phyloP scores from a whole-genome alignment of 495 filamentous ascomycete species.

The Aspergillus carlsbadensis region DNA sequence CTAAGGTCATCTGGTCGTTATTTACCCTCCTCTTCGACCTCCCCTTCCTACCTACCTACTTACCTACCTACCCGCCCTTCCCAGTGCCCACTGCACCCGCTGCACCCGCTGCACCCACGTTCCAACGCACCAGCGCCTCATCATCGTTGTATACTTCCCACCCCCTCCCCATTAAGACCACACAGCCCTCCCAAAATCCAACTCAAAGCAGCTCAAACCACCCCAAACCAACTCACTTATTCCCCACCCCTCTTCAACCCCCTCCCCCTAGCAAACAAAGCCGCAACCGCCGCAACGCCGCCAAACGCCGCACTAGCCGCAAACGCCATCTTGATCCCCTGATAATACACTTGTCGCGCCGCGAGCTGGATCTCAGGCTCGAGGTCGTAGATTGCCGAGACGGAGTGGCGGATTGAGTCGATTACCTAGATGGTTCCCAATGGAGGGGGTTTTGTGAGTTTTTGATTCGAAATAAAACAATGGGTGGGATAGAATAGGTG shows the following conservation, averaged over 20 bases:
- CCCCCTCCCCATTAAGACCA: no score
- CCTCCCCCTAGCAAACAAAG: constrained; percentile 1
- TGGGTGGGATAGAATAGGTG: background rate
- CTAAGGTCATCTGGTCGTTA: no score
- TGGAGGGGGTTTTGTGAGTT: background rate
- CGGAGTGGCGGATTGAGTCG: constrained; percentile 55
- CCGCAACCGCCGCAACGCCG: background rate
- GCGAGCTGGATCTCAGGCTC: constrained; percentile 59
- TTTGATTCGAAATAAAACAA: background rate
- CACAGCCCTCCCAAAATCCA: no score
- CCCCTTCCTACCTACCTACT: no score
- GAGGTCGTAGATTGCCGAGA: constrained; percentile 51
- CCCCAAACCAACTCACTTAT: no score
- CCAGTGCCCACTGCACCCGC: no score
- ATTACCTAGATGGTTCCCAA: constrained; percentile 5
- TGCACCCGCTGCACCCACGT: no score
- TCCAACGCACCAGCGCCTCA: no score
- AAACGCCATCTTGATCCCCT: constrained; percentile 4
- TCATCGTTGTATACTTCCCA: no score
- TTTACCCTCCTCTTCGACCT: no score
- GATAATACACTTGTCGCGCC: constrained; percentile 46
- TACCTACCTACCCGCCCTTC: no score
- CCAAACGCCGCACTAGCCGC: background rate
- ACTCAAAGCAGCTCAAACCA: no score
- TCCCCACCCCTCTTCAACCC: background rate